Percentiles rank a stretch among this genome's conserved stretches.
phyloP scores from a whole-genome alignment of 257 asterid genomes.

The Solanum pinnatisectum region DNA sequence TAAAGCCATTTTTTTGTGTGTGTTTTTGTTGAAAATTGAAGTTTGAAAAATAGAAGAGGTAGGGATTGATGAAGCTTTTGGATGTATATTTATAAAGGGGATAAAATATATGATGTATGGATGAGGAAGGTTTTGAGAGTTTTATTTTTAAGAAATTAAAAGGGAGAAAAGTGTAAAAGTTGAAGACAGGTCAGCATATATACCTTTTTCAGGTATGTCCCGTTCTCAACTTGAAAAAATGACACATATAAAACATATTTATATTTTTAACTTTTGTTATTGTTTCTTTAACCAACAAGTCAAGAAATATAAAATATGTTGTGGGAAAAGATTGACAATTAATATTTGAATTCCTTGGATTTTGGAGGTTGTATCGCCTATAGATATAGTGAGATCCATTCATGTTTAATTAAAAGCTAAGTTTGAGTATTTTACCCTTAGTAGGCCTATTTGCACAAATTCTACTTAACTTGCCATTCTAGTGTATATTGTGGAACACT shows the following conservation, averaged over 20 bases:
- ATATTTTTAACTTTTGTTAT: not conserved
- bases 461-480: not conserved
- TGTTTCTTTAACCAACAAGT: not conserved
- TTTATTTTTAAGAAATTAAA: constrained; percentile 10
- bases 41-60: constrained; percentile 3
- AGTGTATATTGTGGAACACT: not conserved
- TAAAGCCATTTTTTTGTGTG: constrained; percentile 42
- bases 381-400: not conserved
- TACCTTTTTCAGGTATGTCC: not conserved
- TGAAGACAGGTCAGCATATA: constrained; percentile 17
- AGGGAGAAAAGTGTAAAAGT: constrained; percentile 40
- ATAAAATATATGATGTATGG: constrained; percentile 8
- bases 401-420: not conserved
- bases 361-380: not conserved
- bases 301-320: not conserved
- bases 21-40: not conserved
- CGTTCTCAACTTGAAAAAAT: not conserved
- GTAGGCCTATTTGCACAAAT: not conserved
- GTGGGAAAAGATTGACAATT: not conserved
- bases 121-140: constrained; percentile 34
- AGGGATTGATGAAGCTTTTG: constrained; percentile 23
- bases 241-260: not conserved
- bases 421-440: not conserved
- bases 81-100: constrained; percentile 34
- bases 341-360: not conserved